Base-by-base conservation (phyloP, 2,329 filamentous ascomycete genomes). In the Calonectria hawksworthii region DNA sequence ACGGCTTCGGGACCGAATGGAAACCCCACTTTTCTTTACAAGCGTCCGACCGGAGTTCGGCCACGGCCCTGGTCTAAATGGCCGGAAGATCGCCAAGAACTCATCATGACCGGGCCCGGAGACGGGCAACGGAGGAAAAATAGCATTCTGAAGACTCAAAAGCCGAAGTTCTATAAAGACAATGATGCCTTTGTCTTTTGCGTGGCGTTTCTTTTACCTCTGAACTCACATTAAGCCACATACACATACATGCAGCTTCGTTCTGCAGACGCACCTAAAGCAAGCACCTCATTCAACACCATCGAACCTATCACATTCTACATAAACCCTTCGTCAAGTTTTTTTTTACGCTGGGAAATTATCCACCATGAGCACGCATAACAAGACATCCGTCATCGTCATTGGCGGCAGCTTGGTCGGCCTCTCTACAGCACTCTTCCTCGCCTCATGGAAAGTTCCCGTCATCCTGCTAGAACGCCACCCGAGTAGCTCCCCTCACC, bases 371-470 rank as follows among this genome's bases (percentile, higher is more conserved):
- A 51, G 41, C 11, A 32, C 54, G 32, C 11, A 68, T 36, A 59
- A 47, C 14, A 64, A 78, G 34, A 78, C 76, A 1, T 74, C 75
- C n/a, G 78, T 87, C 44, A 80, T 87, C 13, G 82, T 87, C 32
- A 78, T 87, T 2, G 86, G 86, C 21, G 85, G 83, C 21, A 84
- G 84, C 34, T 82, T 86, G 2, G 84, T 86, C 30, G 86, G 86
- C 28, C 82, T 87, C 14, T 83, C 82, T 2, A 82, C 84, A 34
- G 83, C 85, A 2, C 79, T 87, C 34, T 84, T 83, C 70, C 82
- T 87, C 59, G 77, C 83, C 16, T 77, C 79, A 1, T 77, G 83
- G 11, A 65, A 79, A 32, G 78, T 87, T 9, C 77, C 79, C 5
- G 81, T 80, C 50, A 79, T 86, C 11, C 76, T 87, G n/a, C 69